phyloP scores from a whole-genome alignment of 2,329 filamentous ascomycete genomes.

The Sclerotinia spermophila region DNA sequence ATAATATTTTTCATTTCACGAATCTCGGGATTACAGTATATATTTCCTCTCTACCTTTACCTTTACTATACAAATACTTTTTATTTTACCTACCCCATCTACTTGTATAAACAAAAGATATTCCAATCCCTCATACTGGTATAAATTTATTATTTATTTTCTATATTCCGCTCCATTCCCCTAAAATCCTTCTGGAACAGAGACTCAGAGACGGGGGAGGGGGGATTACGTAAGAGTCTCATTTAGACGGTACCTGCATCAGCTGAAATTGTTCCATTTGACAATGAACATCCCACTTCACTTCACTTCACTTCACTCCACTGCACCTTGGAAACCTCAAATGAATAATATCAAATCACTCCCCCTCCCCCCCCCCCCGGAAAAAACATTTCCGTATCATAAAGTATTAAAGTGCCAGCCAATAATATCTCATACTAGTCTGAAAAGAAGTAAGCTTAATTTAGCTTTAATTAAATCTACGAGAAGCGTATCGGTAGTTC shows the following conservation, averaged over 20 bases:
- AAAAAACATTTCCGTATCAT: neutral
- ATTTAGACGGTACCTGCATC: neutral
- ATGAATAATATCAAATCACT: neutral
- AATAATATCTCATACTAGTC: neutral
- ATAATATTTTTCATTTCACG: neutral
- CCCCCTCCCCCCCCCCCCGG: too few relatives aligned
- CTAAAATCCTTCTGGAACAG: constrained; percentile 5
- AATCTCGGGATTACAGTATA: too few relatives aligned
- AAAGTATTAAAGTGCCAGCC: neutral
- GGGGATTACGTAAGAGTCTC: neutral
- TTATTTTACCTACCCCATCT: neutral
- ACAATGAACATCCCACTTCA: neutral
- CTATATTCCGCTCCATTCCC: constrained; percentile 9
- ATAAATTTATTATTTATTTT: neutral
- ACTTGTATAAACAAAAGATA: too few relatives aligned
- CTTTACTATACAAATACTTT: too few relatives aligned
- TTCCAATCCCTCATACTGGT: neutral
- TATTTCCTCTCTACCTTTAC: too few relatives aligned
- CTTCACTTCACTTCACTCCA: neutral
- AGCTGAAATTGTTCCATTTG: neutral
- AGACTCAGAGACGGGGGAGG: neutral
- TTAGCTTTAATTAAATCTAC: neutral
- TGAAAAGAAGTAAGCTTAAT: neutral
- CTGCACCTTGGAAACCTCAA: neutral
- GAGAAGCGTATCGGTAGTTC: neutral